Evolutionary conservation across 106 monocot genomes (phyloP).

Genomic region (Narthecium ossifragum): DNA sequence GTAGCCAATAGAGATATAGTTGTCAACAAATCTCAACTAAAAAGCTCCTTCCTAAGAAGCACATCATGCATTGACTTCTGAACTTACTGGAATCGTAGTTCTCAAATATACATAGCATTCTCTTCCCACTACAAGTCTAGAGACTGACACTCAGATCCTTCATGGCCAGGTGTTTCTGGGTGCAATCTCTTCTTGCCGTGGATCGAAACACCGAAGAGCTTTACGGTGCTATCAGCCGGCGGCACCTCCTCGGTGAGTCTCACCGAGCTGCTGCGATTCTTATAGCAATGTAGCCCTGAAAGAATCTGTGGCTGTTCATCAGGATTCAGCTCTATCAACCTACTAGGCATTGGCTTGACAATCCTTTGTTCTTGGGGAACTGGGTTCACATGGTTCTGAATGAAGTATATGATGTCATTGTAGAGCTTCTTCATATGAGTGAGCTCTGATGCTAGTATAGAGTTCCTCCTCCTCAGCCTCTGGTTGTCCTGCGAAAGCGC

Average conservation of each 20-base stretch:
- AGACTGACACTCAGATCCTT: constrained; percentile 1
- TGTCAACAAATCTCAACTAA: no score
- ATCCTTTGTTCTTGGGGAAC: constrained; percentile 16
- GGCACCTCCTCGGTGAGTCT: neutral
- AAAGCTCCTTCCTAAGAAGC: no score
- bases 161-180: neutral
- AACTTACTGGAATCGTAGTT: no score
- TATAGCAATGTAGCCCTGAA: neutral
- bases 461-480: constrained; percentile 54
- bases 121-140: neutral
- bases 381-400: constrained; percentile 55
- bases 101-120: no score
- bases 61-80: no score
- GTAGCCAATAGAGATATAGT: no score
- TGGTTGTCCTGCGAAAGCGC: constrained; percentile 59
- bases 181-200: constrained; percentile 5
- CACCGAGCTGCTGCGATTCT: neutral
- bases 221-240: neutral
- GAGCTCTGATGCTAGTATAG: constrained; percentile 53
- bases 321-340: constrained; percentile 8
- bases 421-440: constrained; percentile 76
- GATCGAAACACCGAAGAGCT: constrained; percentile 11
- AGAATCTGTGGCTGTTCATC: neutral
- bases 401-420: constrained; percentile 68
- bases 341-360: constrained; percentile 1